Base-by-base conservation (phyloP, 1,139 yeast species). In the Dujonia santamariae region DNA sequence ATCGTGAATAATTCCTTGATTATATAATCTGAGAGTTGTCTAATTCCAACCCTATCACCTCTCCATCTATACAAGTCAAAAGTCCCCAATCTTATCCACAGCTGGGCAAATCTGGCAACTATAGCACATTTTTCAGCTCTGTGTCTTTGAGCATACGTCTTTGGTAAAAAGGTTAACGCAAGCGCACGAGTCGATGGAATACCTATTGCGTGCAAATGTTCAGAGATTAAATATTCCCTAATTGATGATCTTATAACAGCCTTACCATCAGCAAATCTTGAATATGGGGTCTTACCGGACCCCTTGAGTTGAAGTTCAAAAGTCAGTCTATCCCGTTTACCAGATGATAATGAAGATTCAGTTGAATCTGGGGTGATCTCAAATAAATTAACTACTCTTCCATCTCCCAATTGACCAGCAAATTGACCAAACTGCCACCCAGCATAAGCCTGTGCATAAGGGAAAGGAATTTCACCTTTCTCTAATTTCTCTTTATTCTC, bases 381-480 rank as follows among this genome's bases (percentile, higher is more conserved):
- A 59, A 90, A 88, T 32, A 92, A 61, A 50, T 84, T 86, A 7
- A 80, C 72, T 2, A 88, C 97, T 41, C 98, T 66, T 1, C 98
- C 98, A 54, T 92, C 98, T 4, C 98, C 98, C 43, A 92, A 63
- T 56, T 92, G 98, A 1, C 97, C 97, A 0, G 97, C 97, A 78
- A 92, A 92, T 46, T 75, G 79, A 3, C 98, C 97, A 64, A 92
- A 92, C 53, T 92, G 98, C 72, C 85, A 87, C 1, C 98, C 98
- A 1, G 97, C 96, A 56, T 92, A 92, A 0, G 94, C 86, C 55
- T 84, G 90, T 6, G 96, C 78, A 59, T 85, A 90, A 0, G 97
- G 97, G 47, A 78, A 77, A 1, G 53, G 56, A 17, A 35, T 32
- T 15, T 59, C 57, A 23, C 64, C 59, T 9, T 59, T 58, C 22